Conservation (phyloP, 805 yeast species). For the Candida loeiensis region DNA sequence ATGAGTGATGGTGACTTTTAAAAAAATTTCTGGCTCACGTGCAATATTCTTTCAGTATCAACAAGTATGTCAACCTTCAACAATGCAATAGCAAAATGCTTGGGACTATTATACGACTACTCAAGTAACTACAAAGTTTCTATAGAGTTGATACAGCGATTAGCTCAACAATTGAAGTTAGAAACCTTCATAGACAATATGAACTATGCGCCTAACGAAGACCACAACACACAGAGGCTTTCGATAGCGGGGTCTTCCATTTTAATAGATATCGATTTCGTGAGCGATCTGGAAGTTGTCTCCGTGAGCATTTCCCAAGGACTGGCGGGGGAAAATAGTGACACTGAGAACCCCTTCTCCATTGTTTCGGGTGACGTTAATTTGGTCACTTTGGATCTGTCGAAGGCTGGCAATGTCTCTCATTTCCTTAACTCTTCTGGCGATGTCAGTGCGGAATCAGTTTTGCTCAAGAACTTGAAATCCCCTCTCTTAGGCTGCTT, state of each 20-base stretch:
- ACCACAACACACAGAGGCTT: slow-evolving; percentile 25
- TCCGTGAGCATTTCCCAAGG: slow-evolving; percentile 36
- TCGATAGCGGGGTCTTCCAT: slow-evolving; percentile 42
- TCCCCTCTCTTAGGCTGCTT: slow-evolving; percentile 24
- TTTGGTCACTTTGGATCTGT: slow-evolving; percentile 4
- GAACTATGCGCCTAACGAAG: slow-evolving; percentile 19
- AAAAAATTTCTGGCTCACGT: slow-evolving; percentile 10
- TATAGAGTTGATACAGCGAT: slow-evolving; percentile 35
- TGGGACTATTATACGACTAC: slow-evolving; percentile 29
- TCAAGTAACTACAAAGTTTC: slow-evolving; percentile 29
- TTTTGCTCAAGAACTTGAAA: slow-evolving; percentile 27
- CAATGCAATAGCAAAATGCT: slow-evolving; percentile 19
- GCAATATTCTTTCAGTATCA: background rate
- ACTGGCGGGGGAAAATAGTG: background rate
- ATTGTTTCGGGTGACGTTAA: slow-evolving; percentile 9
- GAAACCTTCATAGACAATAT: slow-evolving; percentile 42
- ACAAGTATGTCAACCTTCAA: slow-evolving; percentile 14
- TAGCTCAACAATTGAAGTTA: slow-evolving; percentile 38
- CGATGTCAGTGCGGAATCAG: slow-evolving; percentile 22
- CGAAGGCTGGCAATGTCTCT: slow-evolving; percentile 5
- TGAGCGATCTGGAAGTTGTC: slow-evolving; percentile 21
- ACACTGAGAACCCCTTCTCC: background rate
- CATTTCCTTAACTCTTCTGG: slow-evolving; percentile 17
- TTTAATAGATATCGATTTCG: slow-evolving; percentile 38
- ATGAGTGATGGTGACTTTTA: slow-evolving; percentile 3